Conservation (phyloP, 768 basidiomycete species). For the Leccinum variicolor region DNA sequence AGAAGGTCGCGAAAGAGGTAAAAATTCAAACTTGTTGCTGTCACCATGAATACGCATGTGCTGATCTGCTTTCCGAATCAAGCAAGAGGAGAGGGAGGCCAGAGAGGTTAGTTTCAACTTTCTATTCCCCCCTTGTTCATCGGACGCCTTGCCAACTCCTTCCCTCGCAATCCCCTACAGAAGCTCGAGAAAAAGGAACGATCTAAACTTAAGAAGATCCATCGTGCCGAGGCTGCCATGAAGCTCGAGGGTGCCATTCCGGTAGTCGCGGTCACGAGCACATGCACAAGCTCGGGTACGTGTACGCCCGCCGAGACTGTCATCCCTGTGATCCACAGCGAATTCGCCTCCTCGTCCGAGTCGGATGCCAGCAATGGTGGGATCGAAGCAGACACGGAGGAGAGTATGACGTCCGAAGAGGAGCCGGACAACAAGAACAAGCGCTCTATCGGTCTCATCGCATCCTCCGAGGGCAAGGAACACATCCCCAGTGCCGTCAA, state of each 20-base stretch:
- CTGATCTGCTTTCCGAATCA: conserved; percentile 20
- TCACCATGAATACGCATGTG: conserved; percentile 2
- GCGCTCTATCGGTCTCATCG: conserved; percentile 9
- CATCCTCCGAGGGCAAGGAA: conserved; percentile 21
- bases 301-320: conserved; percentile 14
- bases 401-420: conserved; percentile 72
- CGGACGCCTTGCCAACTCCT: not conserved
- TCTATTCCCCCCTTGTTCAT: not conserved
- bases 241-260: conserved; percentile 20
- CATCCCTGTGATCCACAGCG: conserved; percentile 19
- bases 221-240: conserved; percentile 33
- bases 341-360: conserved; percentile 51
- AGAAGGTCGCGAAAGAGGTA: conserved; percentile 58
- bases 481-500: conserved; percentile 29
- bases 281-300: conserved; percentile 3
- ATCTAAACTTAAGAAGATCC: conserved; percentile 51
- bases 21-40: conserved; percentile 8
- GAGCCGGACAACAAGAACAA: conserved; percentile 43
- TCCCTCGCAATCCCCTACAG: conserved; percentile 24
- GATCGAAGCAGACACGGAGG: conserved; percentile 72
- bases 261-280: conserved; percentile 6
- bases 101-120: conserved; percentile 37
- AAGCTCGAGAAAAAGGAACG: conserved; percentile 57
- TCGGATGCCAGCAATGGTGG: conserved; percentile 57
- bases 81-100: conserved; percentile 45